phyloP scores from a whole-genome alignment of 73 alveolate genomes.

The Paramecium pentaurelia region DNA sequence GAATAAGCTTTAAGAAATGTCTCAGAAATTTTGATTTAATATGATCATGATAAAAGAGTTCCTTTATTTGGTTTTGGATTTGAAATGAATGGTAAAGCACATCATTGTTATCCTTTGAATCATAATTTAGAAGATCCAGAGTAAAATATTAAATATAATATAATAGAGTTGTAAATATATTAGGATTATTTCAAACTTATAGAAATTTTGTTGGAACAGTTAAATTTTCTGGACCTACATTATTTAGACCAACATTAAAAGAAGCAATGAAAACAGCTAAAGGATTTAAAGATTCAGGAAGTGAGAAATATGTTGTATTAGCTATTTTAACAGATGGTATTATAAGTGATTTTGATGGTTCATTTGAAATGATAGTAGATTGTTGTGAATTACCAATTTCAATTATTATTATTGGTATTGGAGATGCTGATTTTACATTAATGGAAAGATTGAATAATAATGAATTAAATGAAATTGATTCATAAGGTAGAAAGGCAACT shows the following conservation, averaged over 20 bases:
- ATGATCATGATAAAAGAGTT: slow-evolving; percentile 78
- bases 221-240: slow-evolving; percentile 46
- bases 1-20: slow-evolving; percentile 73
- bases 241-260: slow-evolving; percentile 24
- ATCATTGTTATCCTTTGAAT: slow-evolving; percentile 89
- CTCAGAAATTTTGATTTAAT: slow-evolving; percentile 72
- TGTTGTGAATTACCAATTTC: slow-evolving; percentile 60
- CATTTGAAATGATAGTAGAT: slow-evolving; percentile 41
- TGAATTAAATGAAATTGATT: slow-evolving; percentile 29
- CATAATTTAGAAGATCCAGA: slow-evolving; percentile 74
- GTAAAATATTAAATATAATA: neutral
- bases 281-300: neutral
- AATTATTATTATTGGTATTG: slow-evolving; percentile 66
- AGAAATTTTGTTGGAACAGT: slow-evolving; percentile 60
- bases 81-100: slow-evolving; percentile 32
- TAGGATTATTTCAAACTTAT: slow-evolving; percentile 73
- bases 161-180: slow-evolving; percentile 65
- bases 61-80: slow-evolving; percentile 88
- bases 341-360: slow-evolving; percentile 36
- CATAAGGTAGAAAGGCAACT: slow-evolving; percentile 41
- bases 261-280: slow-evolving; percentile 40
- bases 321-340: slow-evolving; percentile 52
- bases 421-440: slow-evolving; percentile 60
- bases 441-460: slow-evolving; percentile 61
- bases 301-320: slow-evolving; percentile 39